Evolutionary conservation across 2,329 filamentous ascomycete species (phyloP).

Genomic region (Penicillium sp.): DNA sequence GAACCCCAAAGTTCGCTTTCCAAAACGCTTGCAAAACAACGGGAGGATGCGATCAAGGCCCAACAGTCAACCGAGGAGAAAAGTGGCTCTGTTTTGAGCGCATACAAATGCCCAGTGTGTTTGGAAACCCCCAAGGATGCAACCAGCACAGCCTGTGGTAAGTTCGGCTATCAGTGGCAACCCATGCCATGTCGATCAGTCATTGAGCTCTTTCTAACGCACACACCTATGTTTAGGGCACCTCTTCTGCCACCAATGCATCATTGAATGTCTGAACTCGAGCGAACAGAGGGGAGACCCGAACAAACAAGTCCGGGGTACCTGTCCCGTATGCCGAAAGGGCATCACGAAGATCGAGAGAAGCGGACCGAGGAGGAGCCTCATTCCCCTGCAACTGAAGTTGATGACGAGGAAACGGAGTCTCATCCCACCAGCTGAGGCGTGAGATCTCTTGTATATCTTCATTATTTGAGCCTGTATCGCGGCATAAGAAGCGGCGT

Average conservation of each 20-base stretch:
- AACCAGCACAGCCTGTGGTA: slow-evolving; percentile 58
- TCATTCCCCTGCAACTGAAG: slow-evolving; percentile 39
- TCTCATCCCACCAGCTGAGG: not conserved
- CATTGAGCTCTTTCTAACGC: not conserved
- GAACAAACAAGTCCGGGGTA: slow-evolving; percentile 33
- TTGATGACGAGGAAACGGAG: slow-evolving; percentile 29
- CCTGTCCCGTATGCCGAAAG: slow-evolving; percentile 45
- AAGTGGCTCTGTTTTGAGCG: slow-evolving; percentile 40
- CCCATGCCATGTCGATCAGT: not conserved
- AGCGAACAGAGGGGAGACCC: slow-evolving; percentile 45
- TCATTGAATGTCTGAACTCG: slow-evolving; percentile 55
- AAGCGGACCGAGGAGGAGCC: slow-evolving; percentile 32
- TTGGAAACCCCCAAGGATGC: slow-evolving; percentile 58
- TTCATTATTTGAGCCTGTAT: slow-evolving; percentile 3
- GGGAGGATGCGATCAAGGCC: slow-evolving; percentile 48
- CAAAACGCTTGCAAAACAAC: slow-evolving; percentile 49
- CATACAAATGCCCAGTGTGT: slow-evolving; percentile 58
- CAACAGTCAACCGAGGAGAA: slow-evolving; percentile 33
- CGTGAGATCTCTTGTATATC: not conserved
- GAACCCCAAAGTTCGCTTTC: slow-evolving; percentile 43
- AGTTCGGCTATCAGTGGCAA: slow-evolving; percentile 18
- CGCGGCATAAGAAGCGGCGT: slow-evolving; percentile 7
- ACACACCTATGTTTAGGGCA: slow-evolving; percentile 44
- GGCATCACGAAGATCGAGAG: slow-evolving; percentile 35
- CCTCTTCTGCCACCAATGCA: slow-evolving; percentile 60